These are phyloP conservation scores for Secale cereale DNA, from an alignment of 176 grass and related monocot species.

Conservation along the genomic window DNA sequence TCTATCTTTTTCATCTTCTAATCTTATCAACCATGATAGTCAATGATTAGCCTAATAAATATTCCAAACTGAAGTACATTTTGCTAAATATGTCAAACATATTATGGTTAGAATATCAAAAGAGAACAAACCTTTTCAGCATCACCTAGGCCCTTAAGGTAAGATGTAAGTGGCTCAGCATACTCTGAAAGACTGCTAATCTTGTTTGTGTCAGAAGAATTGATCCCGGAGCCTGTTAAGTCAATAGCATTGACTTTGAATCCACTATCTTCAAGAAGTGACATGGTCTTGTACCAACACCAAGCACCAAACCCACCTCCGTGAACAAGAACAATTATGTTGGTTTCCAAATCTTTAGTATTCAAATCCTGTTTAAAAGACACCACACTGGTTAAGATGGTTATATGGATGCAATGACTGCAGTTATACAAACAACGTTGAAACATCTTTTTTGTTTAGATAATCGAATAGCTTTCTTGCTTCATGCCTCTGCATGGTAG, in stretches of 20 bases:
- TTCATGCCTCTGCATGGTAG: neutral
- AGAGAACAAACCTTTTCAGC: slow-evolving; percentile 69
- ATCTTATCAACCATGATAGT: neutral
- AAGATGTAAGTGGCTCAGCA: slow-evolving; percentile 65
- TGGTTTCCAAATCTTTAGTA: slow-evolving; percentile 72
- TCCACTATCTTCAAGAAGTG: slow-evolving; percentile 83
- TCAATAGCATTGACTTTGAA: slow-evolving; percentile 96
- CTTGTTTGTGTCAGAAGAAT: slow-evolving; percentile 78
- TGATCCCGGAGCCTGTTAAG: slow-evolving; percentile 85
- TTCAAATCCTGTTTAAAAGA: slow-evolving; percentile 63
- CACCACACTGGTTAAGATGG: neutral
- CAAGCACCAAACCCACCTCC: slow-evolving; percentile 98
- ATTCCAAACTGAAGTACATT: slow-evolving; percentile 21
- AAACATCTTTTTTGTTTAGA: neutral
- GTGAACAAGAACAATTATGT: slow-evolving; percentile 85
- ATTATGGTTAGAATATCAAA: slow-evolving; percentile 2
- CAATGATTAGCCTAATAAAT: neutral
- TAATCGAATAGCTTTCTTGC: neutral
- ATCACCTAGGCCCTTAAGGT: slow-evolving; percentile 65
- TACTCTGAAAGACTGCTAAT: slow-evolving; percentile 78
- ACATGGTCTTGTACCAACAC: slow-evolving; percentile 98
- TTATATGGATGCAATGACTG: neutral
- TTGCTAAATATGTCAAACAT: neutral
- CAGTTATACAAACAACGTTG: neutral
- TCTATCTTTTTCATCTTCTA: neutral